Evolutionary conservation across 2,329 filamentous ascomycete species (phyloP), one percentile per base, ranked within the genome.

Genomic region (Mariannaea elegans): DNA sequence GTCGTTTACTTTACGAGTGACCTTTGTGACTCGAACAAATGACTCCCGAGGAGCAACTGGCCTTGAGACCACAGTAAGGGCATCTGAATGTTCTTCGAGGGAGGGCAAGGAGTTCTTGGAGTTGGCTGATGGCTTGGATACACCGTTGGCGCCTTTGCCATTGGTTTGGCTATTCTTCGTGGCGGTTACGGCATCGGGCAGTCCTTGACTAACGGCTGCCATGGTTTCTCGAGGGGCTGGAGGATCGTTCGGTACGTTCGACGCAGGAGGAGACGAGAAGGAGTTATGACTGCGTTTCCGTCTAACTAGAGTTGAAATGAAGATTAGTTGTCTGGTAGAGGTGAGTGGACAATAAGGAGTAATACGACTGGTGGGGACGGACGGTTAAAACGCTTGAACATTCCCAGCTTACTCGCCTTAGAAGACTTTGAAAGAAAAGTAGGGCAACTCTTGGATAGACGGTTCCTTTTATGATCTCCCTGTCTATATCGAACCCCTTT

Each of bases 1-100:
- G 4, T 56, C 53, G 44, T 61, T 62, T 23, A 70, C 65, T 38
- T 54, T 58, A 10, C 50, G 51, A 16, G 66, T 66, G 18, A 66
- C 45, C 16, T 62, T 51, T 7, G 51, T 63, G 23, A 67, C 61
- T 3, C 61, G 48, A 12, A 56, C 52, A 9, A 63, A 67, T 13
- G 64, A 50, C 8, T 59, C 42, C 6, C 39, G 29, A 16, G 47
- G 16, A 9, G 34, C 8, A 13, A 31, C n/a, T 18, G 45, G 18
- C 23, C 24, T 31, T 3, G 41, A 31, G 19, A 24, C 16, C 5
- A 45, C 27, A 57, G 62, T 61, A 61, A 61, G 50, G 13, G 23
- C 48, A 16, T 59, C 18, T 23, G 5, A n/a, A 18, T 44, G 16
- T 32, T 12, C 13, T 31, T 31, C 23, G 13, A 10, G 4, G 14